Percentiles rank a stretch among this genome's conserved stretches.
These are phyloP conservation scores for Fusarium palustre DNA, from an alignment of 2,329 filamentous ascomycete genomes.

Conservation along the genomic window DNA sequence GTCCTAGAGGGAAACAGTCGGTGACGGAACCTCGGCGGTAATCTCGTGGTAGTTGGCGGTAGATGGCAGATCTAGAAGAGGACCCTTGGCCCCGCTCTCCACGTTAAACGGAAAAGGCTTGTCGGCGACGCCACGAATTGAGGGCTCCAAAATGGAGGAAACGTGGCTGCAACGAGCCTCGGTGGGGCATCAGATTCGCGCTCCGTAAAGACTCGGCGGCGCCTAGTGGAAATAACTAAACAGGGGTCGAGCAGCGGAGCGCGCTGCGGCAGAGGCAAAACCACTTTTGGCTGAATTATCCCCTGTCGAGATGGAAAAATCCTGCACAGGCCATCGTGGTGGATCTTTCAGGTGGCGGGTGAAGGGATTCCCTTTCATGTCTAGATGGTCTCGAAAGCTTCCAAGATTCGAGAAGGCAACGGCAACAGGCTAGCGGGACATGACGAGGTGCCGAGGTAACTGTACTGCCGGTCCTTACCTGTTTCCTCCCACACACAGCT, in stretches of 20 bases:
- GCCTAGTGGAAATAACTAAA: conserved; percentile 25
- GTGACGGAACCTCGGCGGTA: conserved; percentile 21
- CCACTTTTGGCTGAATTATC: conserved; percentile 19
- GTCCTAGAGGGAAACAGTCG: conserved; percentile 19
- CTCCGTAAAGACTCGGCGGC: conserved; percentile 23
- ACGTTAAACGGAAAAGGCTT: conserved; percentile 17
- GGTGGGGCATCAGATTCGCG: not conserved
- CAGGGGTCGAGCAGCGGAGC: conserved; percentile 34
- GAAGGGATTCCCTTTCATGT: conserved; percentile 11
- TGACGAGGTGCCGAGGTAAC: conserved; percentile 25
- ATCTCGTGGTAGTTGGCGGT: conserved; percentile 7
- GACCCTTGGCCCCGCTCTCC: conserved; percentile 12
- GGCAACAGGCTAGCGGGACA: conserved; percentile 14
- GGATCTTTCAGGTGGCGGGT: conserved; percentile 19
- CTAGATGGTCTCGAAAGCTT: conserved; percentile 23
- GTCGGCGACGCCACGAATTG: conserved; percentile 34
- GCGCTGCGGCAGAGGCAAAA: conserved; percentile 29
- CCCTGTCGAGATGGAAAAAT: conserved; percentile 19
- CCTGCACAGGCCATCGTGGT: conserved; percentile 27
- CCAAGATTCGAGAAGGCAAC: conserved; percentile 33
- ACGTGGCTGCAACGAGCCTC: conserved; percentile 43
- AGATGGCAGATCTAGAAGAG: conserved; percentile 8
- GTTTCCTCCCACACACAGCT: not conserved
- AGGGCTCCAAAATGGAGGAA: conserved; percentile 29
- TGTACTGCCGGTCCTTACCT: conserved; percentile 11